Evolutionary conservation across 208 protist species (phyloP), one percentile per base, ranked within the genome.

Genomic region (Phytomonas francai): DNA sequence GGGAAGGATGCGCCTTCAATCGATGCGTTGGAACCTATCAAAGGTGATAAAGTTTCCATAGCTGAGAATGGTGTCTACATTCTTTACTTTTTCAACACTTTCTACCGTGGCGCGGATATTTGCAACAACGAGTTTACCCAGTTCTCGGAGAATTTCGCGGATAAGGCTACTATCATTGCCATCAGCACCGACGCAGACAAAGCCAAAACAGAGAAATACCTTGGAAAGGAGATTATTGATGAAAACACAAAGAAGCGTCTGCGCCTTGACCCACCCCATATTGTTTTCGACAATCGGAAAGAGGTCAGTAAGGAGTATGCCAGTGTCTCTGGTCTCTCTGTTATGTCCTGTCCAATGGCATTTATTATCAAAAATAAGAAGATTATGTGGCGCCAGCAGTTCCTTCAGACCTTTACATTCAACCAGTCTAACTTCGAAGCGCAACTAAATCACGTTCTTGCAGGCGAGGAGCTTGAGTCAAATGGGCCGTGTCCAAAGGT

Each of bases 61-160:
- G 74, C 65, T 22, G 25, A 45, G 45, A 84, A 77, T 58, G 90
- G 91, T 66, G 81, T 92, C 42, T 87, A 92, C 73, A 85, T 94
- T 51, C 76, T 96, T 39, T 96, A 94, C 80, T 94, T 96, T 78
- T 94, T 94, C 79, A 92, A 91, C 77, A 96, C 87, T 32, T 96
- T 94, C 77, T 93, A 96, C 77, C 90, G 89, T 61, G 91, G 91
- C 62, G 91, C 88, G 3, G 88, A 94, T 42, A 70, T 85, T 16
- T 89, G 84, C 76, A 96, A 94, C 76, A 86, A 96, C 77, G 87
- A 96, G 83, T 84, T 94, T 74, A 93, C 91, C 25, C 33, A 84
- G 67, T 81, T 96, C 34, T 82, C 84, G 30, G 88, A 92, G 77
- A 79, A 91, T 72, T 68, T 92, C 49, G 74, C 61, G 57, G 84